Evolutionary conservation across 495 filamentous ascomycete genomes (phyloP), one percentile per base, ranked within the genome.

Genomic region (Xylaria cubensis): DNA sequence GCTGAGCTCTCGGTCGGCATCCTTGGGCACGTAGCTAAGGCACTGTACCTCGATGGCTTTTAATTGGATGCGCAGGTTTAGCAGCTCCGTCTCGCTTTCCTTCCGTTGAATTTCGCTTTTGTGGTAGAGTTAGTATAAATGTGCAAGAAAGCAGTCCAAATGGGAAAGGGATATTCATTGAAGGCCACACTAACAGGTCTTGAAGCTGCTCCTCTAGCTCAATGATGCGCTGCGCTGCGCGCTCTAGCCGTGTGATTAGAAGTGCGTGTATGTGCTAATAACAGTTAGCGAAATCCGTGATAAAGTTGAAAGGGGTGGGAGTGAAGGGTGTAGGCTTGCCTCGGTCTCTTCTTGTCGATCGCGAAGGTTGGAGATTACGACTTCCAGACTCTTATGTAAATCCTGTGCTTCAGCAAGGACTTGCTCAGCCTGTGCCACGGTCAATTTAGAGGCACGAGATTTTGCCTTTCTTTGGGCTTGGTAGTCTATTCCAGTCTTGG

Each of bases 31-130:
- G 68, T 82, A 81, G 69, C 80, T 79, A 32, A 80, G 64, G 65
- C 80, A 83, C 59, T 88, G 82, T 9, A 85, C 82, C 80, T 89
- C 84, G 73, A 89, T 82, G 61, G 86, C 84, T 36, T 86, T 83
- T 32, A 89, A 80, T 73, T 85, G 82, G 58, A 88, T 83, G 34
- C 86, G 84, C 21, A 89, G 82, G 76, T 84, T 85, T 50, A 82
- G 80, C 44, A 89, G 82, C 61, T 88, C 82, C 53, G 80, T 82
- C 55, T 82, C 78, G 69, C 76, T 77, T 72, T 79, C 78, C 36
- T 77, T 76, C 44, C 78, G 78, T 51, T 83, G 78, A 9, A 78
- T 76, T 65, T 82, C 82, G 44, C 82, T 83, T 66, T 51, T 13
- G 29, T 66, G 46, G n/a, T 4, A 19, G 10, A 69, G 71, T 78